Conservation (phyloP, 192 early-diverging fungal genomes). For the Gryganskiella cystojenkinii region DNA sequence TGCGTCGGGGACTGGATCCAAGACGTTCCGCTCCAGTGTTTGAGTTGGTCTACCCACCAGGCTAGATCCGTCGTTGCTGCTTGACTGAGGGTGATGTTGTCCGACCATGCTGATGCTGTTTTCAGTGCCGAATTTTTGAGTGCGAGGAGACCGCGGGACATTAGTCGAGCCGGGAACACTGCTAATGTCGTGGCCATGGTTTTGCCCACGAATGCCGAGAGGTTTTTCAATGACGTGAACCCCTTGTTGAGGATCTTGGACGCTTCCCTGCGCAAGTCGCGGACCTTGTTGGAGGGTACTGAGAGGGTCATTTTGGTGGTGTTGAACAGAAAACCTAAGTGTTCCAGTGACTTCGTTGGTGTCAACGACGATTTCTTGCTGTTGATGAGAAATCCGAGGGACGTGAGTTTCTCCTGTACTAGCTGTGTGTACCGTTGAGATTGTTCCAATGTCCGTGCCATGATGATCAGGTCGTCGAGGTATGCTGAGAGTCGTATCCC, state of each 20-base stretch:
- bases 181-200: slow-evolving; percentile 35
- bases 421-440: slow-evolving; percentile 5
- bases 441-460: background rate
- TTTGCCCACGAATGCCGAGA: slow-evolving; percentile 32
- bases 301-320: slow-evolving; percentile 30
- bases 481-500: slow-evolving; percentile 37
- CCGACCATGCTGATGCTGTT: slow-evolving; percentile 6
- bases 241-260: slow-evolving; percentile 14
- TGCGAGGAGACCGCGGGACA: slow-evolving; percentile 20
- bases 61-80: slow-evolving; percentile 4
- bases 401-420: slow-evolving; percentile 10
- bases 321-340: slow-evolving; percentile 37
- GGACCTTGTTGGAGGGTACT: slow-evolving; percentile 27
- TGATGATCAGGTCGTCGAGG: slow-evolving; percentile 34
- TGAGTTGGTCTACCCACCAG: slow-evolving; percentile 12
- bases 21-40: too few species aligned
- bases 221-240: slow-evolving; percentile 8
- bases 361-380: slow-evolving; percentile 23
- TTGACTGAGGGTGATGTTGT: background rate
- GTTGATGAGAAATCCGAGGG: slow-evolving; percentile 24
- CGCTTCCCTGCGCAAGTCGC: slow-evolving; percentile 34
- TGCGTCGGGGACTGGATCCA: too few species aligned
- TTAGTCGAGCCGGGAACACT: slow-evolving; percentile 39
- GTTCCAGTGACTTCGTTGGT: slow-evolving; percentile 39
- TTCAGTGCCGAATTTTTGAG: slow-evolving; percentile 37